Base-by-base conservation (phyloP, 208 protist genomes). In the Giardia muris region DNA sequence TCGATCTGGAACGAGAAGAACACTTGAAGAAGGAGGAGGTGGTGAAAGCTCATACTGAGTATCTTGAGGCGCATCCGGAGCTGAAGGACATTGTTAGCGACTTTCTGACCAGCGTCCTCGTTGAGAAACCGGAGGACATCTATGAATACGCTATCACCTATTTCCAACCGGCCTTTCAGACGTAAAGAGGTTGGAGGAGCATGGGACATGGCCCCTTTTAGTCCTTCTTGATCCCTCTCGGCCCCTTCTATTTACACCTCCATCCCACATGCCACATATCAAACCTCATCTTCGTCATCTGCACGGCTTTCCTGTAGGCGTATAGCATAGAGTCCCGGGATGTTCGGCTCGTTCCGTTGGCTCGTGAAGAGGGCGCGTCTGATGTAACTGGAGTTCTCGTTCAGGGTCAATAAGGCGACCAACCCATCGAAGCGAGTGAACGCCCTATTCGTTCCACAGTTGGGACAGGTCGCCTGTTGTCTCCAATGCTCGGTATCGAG, bases 121-220 rank as follows among this genome's bases (percentile, higher is more conserved):
- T 90, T 22, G 87, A 90, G n/a, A 90, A 90, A 90, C 87, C 87
- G 48, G 48, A 2, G 46, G 44, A 90, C 45, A 46, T 90, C 19
- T 90, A 90, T 47, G 0, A 47, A 2, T 90, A 90, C 44, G 10
- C 45, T 2, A 46, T 46, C 19, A 1, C 46, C 30, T 90, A 90
- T 47, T 90, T 90, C 45, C 3, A 87, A 42, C 42, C 42, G 10
- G 86, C 45, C 1, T n/a, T n/a, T n/a, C n/a, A n/a, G n/a, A n/a
- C n/a, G n/a, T n/a, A 76, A 76, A n/a, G n/a, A n/a, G n/a, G n/a
- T n/a, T n/a, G n/a, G n/a, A n/a, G n/a, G n/a, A n/a, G n/a, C n/a
- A n/a, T n/a, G n/a, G n/a, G n/a, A n/a, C n/a, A n/a, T n/a, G n/a
- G n/a, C n/a, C n/a, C n/a, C n/a, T n/a, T n/a, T n/a, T n/a, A n/a